These are phyloP conservation scores for Saturnispora hagleri DNA, from an alignment of 805 yeast species.

Conservation along the genomic window DNA sequence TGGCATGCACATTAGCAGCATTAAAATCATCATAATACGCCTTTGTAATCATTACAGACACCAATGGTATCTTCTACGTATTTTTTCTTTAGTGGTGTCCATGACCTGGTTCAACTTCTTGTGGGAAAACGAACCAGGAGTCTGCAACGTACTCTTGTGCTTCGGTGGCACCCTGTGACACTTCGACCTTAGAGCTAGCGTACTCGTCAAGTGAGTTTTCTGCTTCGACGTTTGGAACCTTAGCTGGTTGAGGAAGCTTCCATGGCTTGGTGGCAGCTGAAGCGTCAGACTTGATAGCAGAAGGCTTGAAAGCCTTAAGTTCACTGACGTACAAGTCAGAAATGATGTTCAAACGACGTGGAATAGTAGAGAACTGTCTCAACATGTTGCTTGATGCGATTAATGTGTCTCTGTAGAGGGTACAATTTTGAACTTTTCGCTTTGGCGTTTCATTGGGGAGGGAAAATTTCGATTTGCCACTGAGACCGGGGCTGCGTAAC, in stretches of 20 bases:
- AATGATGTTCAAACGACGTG: constrained; percentile 42
- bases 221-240: constrained; percentile 61
- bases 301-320: constrained; percentile 82
- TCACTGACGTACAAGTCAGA: constrained; percentile 83
- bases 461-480: not conserved
- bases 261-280: constrained; percentile 76
- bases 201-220: constrained; percentile 58
- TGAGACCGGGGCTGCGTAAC: not conserved
- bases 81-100: constrained; percentile 17
- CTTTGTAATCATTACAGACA: not conserved
- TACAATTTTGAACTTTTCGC: not conserved
- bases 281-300: constrained; percentile 65
- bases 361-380: constrained; percentile 21
- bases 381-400: constrained; percentile 8
- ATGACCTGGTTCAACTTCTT: constrained; percentile 39
- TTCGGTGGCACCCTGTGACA: constrained; percentile 43
- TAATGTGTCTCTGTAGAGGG: not conserved
- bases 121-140: constrained; percentile 78
- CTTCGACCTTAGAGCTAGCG: constrained; percentile 67
- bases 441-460: no score
- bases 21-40: not conserved
- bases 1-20: not conserved
- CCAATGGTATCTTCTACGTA: not conserved
- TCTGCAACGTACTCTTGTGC: constrained; percentile 42
- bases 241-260: constrained; percentile 72